Evolutionary conservation across 2,329 filamentous ascomycete species (phyloP), one percentile per base, ranked within the genome.

Genomic region (Hypoxylon sp.): DNA sequence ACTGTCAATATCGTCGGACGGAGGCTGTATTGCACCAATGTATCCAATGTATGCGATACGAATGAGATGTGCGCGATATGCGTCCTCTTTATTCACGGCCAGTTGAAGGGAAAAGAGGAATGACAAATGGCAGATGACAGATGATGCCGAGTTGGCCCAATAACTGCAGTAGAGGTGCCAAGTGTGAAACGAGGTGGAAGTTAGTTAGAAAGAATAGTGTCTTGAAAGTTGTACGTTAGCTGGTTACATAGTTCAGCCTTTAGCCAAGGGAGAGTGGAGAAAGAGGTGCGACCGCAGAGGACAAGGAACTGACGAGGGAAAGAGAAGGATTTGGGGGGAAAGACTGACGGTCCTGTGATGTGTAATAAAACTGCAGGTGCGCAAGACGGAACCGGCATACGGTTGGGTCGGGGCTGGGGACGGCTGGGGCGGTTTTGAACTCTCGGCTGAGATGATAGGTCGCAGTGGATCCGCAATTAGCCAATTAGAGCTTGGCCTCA

Each of bases 251-350:
- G 61, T 63, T 66, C 59, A 52, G 65, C 52, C 68, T 66, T 59
- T 59, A 66, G 63, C 53, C 55, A 65, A 62, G 57, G 55, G 35
- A 44, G 58, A 51, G 66, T 69, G 69, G 69, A 71, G 66, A 66
- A 66, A 61, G 51, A 66, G 42, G 69, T 71, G 69, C 69, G 66
- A 69, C 68, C 37, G 44, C 55, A 63, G 46, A 61, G 57, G 61
- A 65, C 48, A 54, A 59, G 54, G 58, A 59, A 60, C 22, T 55
- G 47, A 37, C 55, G 51, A 57, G 37, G 51, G 50, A 54, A 58
- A 46, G 46, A 22, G 39, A 50, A 59, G 50, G 61, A 63, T 58
- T 58, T 60, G 57, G 52, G 57, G 51, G 53, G 47, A 26, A 47
- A n/a, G 13, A 29, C 29, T 61, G 55, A 65, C 54, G 51, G 60